Evolutionary conservation across 139 green algal genomes (phyloP).

Genomic region (Trebouxia sp.): DNA sequence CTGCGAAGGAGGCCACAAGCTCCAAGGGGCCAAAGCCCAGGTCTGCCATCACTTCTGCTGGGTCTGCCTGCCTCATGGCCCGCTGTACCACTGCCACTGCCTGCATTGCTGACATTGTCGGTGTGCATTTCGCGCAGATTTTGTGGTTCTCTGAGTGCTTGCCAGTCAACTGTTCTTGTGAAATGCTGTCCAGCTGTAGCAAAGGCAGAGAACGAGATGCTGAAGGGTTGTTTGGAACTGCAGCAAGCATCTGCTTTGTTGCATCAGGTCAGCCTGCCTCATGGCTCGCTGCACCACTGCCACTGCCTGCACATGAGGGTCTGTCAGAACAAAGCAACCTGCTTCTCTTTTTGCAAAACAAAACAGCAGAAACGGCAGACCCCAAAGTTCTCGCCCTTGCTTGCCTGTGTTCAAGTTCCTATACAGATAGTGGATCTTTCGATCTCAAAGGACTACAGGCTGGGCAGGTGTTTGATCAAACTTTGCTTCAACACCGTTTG

Average conservation of each 20-base stretch:
- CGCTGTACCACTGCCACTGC: conserved; percentile 85
- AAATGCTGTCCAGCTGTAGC: neutral
- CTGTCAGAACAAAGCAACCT: neutral
- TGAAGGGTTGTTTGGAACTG: no score
- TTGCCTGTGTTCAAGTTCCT: no score
- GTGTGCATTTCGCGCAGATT: neutral
- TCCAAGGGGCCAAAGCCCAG: conserved; percentile 78
- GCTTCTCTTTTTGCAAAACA: no score
- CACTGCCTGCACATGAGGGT: neutral
- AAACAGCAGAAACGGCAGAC: no score
- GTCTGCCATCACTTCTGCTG: conserved; percentile 64
- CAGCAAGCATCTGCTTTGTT: neutral
- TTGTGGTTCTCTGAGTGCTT: neutral
- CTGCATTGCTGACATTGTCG: no score
- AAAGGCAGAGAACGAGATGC: no score
- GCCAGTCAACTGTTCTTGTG: no score
- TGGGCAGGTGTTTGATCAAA: no score
- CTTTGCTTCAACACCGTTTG: no score
- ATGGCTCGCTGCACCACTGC: conserved; percentile 67
- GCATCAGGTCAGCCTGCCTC: conserved; percentile 39
- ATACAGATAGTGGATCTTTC: no score
- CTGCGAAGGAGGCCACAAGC: conserved; percentile 73
- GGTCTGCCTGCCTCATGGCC: conserved; percentile 54
- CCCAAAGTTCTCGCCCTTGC: no score
- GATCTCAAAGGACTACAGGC: no score